Base-by-base conservation (phyloP, 2,329 filamentous ascomycete species). In the Byssochlamys sp. region DNA sequence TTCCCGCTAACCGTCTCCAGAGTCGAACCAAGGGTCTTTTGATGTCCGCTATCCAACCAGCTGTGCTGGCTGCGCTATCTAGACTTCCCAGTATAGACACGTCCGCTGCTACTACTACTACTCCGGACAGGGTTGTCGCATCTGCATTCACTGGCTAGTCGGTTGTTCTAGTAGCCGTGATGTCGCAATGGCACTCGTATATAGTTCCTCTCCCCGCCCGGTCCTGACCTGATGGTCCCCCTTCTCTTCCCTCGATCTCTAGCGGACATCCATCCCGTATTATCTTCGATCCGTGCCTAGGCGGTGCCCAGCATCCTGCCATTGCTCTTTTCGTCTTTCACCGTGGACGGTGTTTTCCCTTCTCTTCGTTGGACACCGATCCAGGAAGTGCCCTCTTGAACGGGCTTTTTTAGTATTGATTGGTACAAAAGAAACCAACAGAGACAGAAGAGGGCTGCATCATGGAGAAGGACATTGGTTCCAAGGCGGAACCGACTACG, bases 381-480 rank as follows among this genome's bases (percentile, higher is more conserved):
- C n/a, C 19, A 26, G 50, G 24, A 24, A 11, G 6, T 52, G 12
- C 28, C 4, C 19, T 52, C 28, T 27, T 26, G 28, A 27, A 27
- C 50, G 12, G 50, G 24, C 3, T n/a, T 52, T 25, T n/a, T 25
- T n/a, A 6, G 14, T n/a, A 52, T 45, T 19, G n/a, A 45, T 45
- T 45, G 39, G 19, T 45, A 51, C 24, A 7, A 7, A 28, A 14
- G 25, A 26, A 12, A 26, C 10, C n/a, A 26, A 19, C 2, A 24
- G 25, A 28, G 49, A 31, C 12, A 26, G 48, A 28, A 52, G 26
- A 28, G 26, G 29, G n/a, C 10, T 54, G 29, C 19, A 60, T 24
- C 35, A 73, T 73, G 71, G 70, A 73, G 58, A 71, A 73, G 64
- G 64, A 69, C 57, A 57, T 61, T 45, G 70, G 68, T 57, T 55